phyloP scores from a whole-genome alignment of 2,329 filamentous ascomycete species.

The Epichloe uncinata region DNA sequence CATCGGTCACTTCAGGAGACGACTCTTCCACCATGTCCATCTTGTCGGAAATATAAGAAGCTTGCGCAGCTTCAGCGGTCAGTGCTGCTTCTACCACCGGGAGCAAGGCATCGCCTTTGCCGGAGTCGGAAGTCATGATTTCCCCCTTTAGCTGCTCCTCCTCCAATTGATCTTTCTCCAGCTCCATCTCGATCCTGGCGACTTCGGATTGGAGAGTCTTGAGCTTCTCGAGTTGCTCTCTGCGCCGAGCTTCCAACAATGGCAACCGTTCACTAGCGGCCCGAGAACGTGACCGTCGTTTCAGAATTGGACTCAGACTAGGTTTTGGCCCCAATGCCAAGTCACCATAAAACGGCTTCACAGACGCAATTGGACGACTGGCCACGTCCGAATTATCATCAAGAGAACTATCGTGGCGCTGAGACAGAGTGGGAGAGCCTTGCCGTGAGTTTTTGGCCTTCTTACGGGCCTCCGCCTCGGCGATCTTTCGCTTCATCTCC shows the following conservation, averaged over 20 bases:
- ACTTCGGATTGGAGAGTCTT: slow-evolving; percentile 33
- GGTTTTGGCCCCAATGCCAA: neutral
- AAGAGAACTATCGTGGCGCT: slow-evolving; percentile 13
- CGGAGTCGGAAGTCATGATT: slow-evolving; percentile 9
- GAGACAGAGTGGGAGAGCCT: slow-evolving; percentile 17
- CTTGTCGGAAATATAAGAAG: neutral
- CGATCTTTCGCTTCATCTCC: slow-evolving; percentile 44
- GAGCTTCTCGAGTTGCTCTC: slow-evolving; percentile 31
- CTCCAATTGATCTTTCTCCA: slow-evolving; percentile 24
- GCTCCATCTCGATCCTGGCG: slow-evolving; percentile 34
- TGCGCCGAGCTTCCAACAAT: slow-evolving; percentile 22
- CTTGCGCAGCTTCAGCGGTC: neutral
- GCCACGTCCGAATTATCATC: slow-evolving; percentile 13
- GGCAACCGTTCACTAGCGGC: slow-evolving; percentile 24
- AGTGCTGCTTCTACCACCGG: neutral
- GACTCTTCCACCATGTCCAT: neutral
- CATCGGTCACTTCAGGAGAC: neutral
- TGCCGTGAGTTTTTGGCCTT: slow-evolving; percentile 25
- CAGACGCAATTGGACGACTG: neutral
- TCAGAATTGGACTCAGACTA: neutral
- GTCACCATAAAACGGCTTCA: neutral
- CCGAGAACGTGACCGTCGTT: slow-evolving; percentile 17
- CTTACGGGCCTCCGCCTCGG: slow-evolving; percentile 43
- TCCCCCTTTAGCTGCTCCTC: slow-evolving; percentile 21
- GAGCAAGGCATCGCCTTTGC: slow-evolving; percentile 5